Evolutionary conservation across 257 asterid genomes (phyloP), one percentile per base, ranked within the genome.

Genomic region (Solanum clarkiae): DNA sequence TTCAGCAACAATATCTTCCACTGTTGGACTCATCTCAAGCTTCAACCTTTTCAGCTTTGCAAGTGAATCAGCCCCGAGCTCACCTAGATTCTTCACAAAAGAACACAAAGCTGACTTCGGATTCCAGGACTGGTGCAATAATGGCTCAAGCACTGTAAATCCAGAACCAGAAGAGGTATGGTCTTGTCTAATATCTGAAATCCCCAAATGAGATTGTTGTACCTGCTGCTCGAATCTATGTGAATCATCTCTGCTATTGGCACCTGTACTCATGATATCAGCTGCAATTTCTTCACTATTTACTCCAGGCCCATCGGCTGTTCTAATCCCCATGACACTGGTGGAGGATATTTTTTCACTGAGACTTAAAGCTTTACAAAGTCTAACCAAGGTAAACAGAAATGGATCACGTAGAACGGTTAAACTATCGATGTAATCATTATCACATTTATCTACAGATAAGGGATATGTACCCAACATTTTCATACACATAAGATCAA

Each of bases 1-100:
- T 86, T 93, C 98, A 86, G 95, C 85, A 80, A 96, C 91, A 84
- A 94, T 90, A 81, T 88, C 94, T 86, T 92, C 93, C 88, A 91
- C 91, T 87, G 90, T 88, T 85, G 89, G 88, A 89, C 90, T 90
- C 83, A 94, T 84, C 88, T 92, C 91, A 69, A 94, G 92, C 88
- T 94, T 95, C 90, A 94, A 88, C 90, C 86, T 88, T 86, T 87
- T 87, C 87, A 91, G 93, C 74, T 88, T 91, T 89, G 87, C 89
- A 86, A 88, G 86, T 55, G 92, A 88, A 92, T 68, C 59, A 85
- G 91, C 89, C 92, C 92, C 91, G 22, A 85, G 86, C 79, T 92
- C 92, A 72, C 86, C 74, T 55, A 92, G 49, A 59, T 88, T 92
- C 86, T 85, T 90, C 60, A 87, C 85, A 74, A 86, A 83, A 86